Base-by-base conservation (phyloP, 192 early-diverging fungal species). In the Coemansia sp. region DNA sequence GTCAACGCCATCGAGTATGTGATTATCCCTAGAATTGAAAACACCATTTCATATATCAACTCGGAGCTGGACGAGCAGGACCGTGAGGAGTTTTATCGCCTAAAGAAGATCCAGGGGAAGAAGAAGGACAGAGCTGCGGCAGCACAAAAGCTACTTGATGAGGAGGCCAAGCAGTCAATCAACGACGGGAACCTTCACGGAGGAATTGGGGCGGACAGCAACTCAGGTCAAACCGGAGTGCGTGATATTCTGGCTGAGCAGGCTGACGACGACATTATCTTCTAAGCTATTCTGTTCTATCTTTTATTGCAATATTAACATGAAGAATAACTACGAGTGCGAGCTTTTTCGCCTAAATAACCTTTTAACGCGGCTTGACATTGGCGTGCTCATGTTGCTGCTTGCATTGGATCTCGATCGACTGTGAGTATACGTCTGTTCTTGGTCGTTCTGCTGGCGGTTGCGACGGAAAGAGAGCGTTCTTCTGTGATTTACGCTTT, bases 1-100 rank as follows among this genome's bases (percentile, higher is more conserved):
- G 97, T 99, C 18, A 99, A 99, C 60, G 97, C 97, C 19, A 98
- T 99, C 64, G 97, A 99, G 71, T 91, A 98, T 72, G 94, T 99
- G 49, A 99, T 98, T 69, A 99, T 99, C 61, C 97, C 97, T 22
- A 86, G 88, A 39, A 90, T 95, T 59, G 97, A 99, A 67, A 99
- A 99, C 81, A 98, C 97, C 17, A 96, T 99, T 69, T 88, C 87
- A 61, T 93, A 93, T 66, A 93, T 99, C 53, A 90, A 88, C 24
- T 93, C 93, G 19, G 97, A 98, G 77, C 81, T 99, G 45, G 97
- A 99, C 61, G 97, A 99, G 76, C 90, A 91, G 81, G 97, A 99
- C 62, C 86, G 97, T 59, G 97, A 99, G 72, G 97, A 99, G 69
- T 99, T 99, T 70, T 99, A 94, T 68, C 83, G 90, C 61, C 74